Conservation (phyloP, 108 stramenopile genomes). For the Cylindrotheca closterium region DNA sequence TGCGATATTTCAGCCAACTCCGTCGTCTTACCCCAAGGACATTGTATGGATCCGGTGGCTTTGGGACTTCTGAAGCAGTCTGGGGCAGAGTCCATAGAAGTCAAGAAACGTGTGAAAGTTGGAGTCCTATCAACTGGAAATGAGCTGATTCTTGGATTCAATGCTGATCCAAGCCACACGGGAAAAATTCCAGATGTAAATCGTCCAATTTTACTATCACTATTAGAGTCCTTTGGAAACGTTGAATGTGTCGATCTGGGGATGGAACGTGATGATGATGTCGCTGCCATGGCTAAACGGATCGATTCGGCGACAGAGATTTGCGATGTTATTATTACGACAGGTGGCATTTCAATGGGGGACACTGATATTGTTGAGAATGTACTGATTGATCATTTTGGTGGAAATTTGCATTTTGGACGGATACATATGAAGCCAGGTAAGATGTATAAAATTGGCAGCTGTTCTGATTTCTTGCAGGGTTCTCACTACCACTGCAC, state of each 20-base stretch:
- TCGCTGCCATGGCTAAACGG: conserved; percentile 32
- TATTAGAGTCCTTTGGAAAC: conserved; percentile 34
- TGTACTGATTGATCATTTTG: conserved; percentile 54
- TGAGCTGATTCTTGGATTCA: conserved; percentile 42
- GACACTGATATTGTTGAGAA: conserved; percentile 75
- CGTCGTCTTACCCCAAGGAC: conserved; percentile 51
- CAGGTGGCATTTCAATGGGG: conserved; percentile 93
- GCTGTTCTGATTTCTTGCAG: background rate
- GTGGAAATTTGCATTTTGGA: conserved; percentile 84
- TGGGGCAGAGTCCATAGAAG: conserved; percentile 36
- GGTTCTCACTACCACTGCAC: conserved; percentile 1
- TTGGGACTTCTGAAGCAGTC: conserved; percentile 67
- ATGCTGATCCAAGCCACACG: background rate
- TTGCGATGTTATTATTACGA: conserved; percentile 91
- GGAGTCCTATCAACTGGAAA: conserved; percentile 92
- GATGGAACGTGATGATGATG: conserved; percentile 69
- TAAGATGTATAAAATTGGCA: background rate
- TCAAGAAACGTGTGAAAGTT: conserved; percentile 39
- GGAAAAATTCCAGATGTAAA: conserved; percentile 92
- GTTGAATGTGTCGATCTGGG: conserved; percentile 77
- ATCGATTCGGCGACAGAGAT: conserved; percentile 23
- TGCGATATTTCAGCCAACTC: conserved; percentile 66
- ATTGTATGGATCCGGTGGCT: conserved; percentile 58
- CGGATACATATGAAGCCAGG: conserved; percentile 93
- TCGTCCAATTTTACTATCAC: conserved; percentile 74